These are phyloP conservation scores for Jaltomata sinuosa DNA, from an alignment of 257 asterid species.

Conservation along the genomic window DNA sequence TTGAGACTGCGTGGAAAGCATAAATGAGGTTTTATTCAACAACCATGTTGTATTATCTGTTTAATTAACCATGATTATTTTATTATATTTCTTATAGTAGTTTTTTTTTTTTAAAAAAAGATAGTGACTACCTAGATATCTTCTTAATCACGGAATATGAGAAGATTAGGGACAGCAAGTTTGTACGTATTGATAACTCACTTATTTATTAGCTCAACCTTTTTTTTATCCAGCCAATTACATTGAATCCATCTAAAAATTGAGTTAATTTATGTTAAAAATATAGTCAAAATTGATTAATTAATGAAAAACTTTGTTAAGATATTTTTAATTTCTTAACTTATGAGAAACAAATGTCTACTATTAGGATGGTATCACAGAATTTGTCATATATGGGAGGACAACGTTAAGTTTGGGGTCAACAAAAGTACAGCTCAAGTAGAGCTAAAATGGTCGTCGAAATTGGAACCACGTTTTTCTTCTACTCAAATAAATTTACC, in stretches of 20 bases:
- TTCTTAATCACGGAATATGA: neutral
- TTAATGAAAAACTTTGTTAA: too few species aligned
- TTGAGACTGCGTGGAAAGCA: neutral
- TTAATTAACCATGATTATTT: neutral
- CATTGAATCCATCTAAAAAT: too few species aligned
- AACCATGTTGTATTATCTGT: neutral
- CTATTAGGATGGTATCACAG: neutral
- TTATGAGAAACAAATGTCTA: neutral
- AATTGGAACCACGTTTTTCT: neutral
- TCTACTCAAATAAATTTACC: too few species aligned
- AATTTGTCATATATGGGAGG: neutral
- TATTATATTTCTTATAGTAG: too few species aligned
- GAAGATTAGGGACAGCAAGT: neutral
- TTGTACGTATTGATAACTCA: too few species aligned
- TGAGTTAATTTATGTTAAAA: too few species aligned
- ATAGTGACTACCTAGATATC: too few species aligned
- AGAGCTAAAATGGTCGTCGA: neutral
- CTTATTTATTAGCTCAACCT: too few species aligned
- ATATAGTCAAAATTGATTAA: too few species aligned
- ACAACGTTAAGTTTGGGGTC: neutral
- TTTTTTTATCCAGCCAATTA: too few species aligned
- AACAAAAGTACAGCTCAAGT: neutral
- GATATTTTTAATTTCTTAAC: neutral
- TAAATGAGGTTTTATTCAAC: neutral
- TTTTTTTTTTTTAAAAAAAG: too few species aligned